phyloP scores from a whole-genome alignment of 139 green algal genomes.

The Nannochloris sp. region DNA sequence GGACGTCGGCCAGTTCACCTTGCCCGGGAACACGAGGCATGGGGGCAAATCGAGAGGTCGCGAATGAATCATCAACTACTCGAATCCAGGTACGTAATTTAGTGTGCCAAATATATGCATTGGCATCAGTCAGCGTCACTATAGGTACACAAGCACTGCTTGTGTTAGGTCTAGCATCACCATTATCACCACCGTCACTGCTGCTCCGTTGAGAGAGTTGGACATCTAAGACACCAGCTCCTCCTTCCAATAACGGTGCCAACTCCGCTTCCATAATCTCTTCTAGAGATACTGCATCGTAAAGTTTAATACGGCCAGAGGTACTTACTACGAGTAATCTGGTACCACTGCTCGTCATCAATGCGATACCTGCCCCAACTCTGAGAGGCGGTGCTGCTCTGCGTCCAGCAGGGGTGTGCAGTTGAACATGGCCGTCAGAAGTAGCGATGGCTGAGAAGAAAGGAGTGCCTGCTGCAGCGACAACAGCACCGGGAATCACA shows the following conservation, averaged over 20 bases:
- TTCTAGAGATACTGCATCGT: constrained; percentile 16
- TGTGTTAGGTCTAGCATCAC: too few species aligned
- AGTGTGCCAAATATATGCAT: constrained; percentile 47
- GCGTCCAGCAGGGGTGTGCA: constrained; percentile 50
- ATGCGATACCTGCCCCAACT: constrained; percentile 31
- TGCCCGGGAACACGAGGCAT: not conserved
- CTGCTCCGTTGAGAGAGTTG: constrained; percentile 30
- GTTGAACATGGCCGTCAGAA: constrained; percentile 8
- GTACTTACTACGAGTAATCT: constrained; percentile 33
- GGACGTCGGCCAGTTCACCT: constrained; percentile 37
- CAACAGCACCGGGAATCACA: constrained; percentile 19
- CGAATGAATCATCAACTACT: constrained; percentile 51
- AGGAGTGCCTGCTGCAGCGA: constrained; percentile 33
- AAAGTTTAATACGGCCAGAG: constrained; percentile 25
- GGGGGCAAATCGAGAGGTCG: constrained; percentile 29
- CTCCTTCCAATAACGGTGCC: constrained; percentile 29
- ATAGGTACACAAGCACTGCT: constrained; percentile 35
- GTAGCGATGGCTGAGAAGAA: constrained; percentile 39
- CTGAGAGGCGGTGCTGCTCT: constrained; percentile 44
- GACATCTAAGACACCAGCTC: constrained; percentile 23
- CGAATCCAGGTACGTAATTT: constrained; percentile 49
- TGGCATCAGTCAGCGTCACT: constrained; percentile 43
- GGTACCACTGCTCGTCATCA: constrained; percentile 12
- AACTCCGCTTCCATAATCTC: constrained; percentile 17
- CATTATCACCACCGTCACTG: too few species aligned